A percentile compares a stretch with the other conserved stretches of the same genome.
Conservation (phyloP, 352 stramenopile genomes). For the Phytophthora crassamura region DNA sequence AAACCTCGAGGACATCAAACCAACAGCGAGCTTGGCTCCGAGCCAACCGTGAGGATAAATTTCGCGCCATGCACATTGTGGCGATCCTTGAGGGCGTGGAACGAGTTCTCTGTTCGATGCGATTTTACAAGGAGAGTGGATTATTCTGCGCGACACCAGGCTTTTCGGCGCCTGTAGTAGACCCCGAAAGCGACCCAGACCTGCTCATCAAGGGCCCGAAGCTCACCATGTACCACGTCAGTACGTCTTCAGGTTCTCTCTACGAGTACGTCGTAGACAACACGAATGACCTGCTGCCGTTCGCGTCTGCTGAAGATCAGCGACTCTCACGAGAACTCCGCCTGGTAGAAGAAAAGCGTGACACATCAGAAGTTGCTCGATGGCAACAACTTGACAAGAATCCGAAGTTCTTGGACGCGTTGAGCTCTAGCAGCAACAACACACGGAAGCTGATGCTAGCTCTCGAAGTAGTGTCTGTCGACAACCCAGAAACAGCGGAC, state of each 20-base stretch:
- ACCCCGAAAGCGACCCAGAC: slow-evolving; percentile 46
- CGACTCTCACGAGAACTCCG: slow-evolving; percentile 50
- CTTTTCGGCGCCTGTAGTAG: slow-evolving; percentile 53
- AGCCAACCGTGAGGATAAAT: slow-evolving; percentile 58
- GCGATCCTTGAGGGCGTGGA: slow-evolving; percentile 47
- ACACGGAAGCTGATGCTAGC: slow-evolving; percentile 26
- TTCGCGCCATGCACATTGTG: slow-evolving; percentile 72
- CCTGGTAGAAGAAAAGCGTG: slow-evolving; percentile 50
- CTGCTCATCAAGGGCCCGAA: slow-evolving; percentile 40
- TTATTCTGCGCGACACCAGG: slow-evolving; percentile 62
- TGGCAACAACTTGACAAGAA: slow-evolving; percentile 38
- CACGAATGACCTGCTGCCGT: slow-evolving; percentile 53
- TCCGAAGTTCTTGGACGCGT: slow-evolving; percentile 1
- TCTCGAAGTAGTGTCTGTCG: slow-evolving; percentile 38
- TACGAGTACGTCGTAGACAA: slow-evolving; percentile 77
- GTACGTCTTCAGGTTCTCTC: slow-evolving; percentile 33
- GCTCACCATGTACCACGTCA: slow-evolving; percentile 57
- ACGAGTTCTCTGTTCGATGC: slow-evolving; percentile 53
- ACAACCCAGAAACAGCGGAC: slow-evolving; percentile 33
- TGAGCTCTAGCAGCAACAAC: not conserved
- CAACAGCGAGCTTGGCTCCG: slow-evolving; percentile 44
- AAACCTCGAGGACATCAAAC: slow-evolving; percentile 39
- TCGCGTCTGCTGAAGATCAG: slow-evolving; percentile 46
- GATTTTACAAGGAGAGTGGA: slow-evolving; percentile 56
- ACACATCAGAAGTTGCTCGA: slow-evolving; percentile 30